Evolutionary conservation across 1,284 basidiomycete genomes (phyloP).

Genomic region (Fomes fomentarius): DNA sequence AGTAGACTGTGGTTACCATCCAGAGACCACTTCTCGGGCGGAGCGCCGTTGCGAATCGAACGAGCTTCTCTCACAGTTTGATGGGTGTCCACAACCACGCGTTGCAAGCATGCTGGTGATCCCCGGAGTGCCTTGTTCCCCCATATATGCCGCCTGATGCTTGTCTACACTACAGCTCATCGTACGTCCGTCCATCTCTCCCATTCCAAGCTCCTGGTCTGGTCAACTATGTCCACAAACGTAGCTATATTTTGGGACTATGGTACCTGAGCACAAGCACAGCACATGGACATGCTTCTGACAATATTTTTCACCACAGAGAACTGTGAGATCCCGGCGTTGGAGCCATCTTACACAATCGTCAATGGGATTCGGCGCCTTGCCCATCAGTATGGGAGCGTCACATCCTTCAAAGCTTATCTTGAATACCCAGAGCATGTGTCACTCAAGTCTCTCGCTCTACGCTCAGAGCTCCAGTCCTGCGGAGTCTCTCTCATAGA

Average conservation of each 20-base stretch:
- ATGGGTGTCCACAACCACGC: too few relatives aligned
- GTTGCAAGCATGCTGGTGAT: too few relatives aligned
- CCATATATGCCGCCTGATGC: too few relatives aligned
- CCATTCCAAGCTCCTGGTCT: too few relatives aligned
- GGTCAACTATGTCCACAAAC: background rate
- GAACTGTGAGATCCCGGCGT: conserved; percentile 54
- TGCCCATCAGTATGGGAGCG: conserved; percentile 31
- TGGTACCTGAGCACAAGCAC: conserved; percentile 40
- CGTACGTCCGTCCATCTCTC: background rate
- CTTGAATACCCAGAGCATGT: conserved; percentile 42
- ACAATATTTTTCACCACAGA: conserved; percentile 37
- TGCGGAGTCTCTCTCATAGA: conserved; percentile 45
- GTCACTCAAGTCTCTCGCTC: conserved; percentile 34
- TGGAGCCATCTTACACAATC: conserved; percentile 43
- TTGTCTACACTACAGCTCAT: too few relatives aligned
- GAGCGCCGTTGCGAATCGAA: background rate
- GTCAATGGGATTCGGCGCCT: conserved; percentile 31
- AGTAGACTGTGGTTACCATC: too few relatives aligned
- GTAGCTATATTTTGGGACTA: conserved; percentile 69
- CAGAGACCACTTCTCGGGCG: background rate
- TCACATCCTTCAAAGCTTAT: conserved; percentile 50
- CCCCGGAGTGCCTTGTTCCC: too few relatives aligned
- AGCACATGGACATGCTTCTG: background rate
- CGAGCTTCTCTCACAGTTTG: too few relatives aligned
- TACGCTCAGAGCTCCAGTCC: conserved; percentile 51